These are phyloP conservation scores for Ganoderma sinense DNA, from an alignment of 1,284 basidiomycete species.

Conservation along the genomic window DNA sequence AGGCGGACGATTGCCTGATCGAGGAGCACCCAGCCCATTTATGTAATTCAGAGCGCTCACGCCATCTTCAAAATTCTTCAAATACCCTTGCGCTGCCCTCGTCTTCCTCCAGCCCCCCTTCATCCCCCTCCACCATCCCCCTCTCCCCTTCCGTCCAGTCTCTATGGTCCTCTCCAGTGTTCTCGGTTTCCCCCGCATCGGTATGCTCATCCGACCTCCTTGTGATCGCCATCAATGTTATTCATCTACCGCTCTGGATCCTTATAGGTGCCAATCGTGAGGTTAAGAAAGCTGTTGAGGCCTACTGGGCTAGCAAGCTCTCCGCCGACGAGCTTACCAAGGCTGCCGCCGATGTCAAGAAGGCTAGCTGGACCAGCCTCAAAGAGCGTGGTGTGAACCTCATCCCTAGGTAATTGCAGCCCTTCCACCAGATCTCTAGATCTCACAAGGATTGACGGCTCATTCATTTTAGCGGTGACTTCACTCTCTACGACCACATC, in stretches of 20 bases:
- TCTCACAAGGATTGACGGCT: slow-evolving; percentile 16
- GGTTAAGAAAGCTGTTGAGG: slow-evolving; percentile 98
- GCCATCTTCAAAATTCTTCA: slow-evolving; percentile 30
- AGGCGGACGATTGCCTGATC: slow-evolving; percentile 28
- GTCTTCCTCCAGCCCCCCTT: slow-evolving; percentile 23
- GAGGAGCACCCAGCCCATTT: slow-evolving; percentile 20
- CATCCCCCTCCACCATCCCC: slow-evolving; percentile 36
- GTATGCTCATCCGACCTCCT: slow-evolving; percentile 49
- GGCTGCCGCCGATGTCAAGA: slow-evolving; percentile 89
- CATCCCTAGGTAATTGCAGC: slow-evolving; percentile 82
- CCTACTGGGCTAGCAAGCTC: slow-evolving; percentile 97
- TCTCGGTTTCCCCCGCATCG: slow-evolving; percentile 98
- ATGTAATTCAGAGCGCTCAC: slow-evolving; percentile 35
- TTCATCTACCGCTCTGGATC: slow-evolving; percentile 5
- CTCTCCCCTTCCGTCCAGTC: slow-evolving; percentile 29
- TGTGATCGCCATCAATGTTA: slow-evolving; percentile 15
- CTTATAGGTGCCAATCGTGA: slow-evolving; percentile 88
- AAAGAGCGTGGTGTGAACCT: slow-evolving; percentile 91
- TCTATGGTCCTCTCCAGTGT: slow-evolving; percentile 85
- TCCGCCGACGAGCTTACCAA: slow-evolving; percentile 91
- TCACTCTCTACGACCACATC: slow-evolving; percentile 98
- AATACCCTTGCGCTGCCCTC: slow-evolving; percentile 19
- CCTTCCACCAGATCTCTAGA: slow-evolving; percentile 18
- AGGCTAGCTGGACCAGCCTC: slow-evolving; percentile 90
- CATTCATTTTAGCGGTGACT: slow-evolving; percentile 81